Percentiles rank a stretch among this genome's conserved stretches.
Evolutionary conservation across 495 filamentous ascomycete genomes (phyloP).

Genomic region (Rhypophila decipiens): DNA sequence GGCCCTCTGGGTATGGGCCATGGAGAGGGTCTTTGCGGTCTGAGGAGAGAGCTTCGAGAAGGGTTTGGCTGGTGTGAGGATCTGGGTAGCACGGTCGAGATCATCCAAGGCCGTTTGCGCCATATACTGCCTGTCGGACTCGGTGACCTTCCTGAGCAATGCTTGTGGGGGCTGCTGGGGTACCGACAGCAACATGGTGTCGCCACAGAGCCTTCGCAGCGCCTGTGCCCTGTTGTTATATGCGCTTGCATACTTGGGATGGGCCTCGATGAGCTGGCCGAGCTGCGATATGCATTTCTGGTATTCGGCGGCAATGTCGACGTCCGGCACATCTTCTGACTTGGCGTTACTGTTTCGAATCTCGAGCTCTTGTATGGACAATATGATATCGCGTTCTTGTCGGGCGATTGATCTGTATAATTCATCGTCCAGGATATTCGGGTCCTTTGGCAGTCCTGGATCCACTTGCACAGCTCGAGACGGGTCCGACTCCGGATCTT

Average conservation of each 20-base stretch:
- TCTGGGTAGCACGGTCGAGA: conserved; percentile 57
- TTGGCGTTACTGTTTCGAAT: conserved; percentile 33
- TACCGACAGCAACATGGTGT: conserved; percentile 34
- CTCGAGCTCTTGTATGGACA: conserved; percentile 43
- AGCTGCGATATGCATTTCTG: conserved; percentile 38
- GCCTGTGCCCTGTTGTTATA: conserved; percentile 75
- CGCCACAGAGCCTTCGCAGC: conserved; percentile 52
- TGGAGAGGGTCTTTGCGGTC: conserved; percentile 57
- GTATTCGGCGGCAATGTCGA: conserved; percentile 29
- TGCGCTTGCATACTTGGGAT: conserved; percentile 66
- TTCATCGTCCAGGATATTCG: conserved; percentile 39
- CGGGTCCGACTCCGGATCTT: conserved; percentile 68
- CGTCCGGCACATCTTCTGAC: conserved; percentile 15
- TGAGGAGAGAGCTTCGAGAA: conserved; percentile 49
- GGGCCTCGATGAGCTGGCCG: conserved; percentile 44
- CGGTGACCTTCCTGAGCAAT: conserved; percentile 22
- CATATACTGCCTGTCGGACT: conserved; percentile 24
- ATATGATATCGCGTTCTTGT: conserved; percentile 43
- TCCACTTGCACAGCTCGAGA: conserved; percentile 47
- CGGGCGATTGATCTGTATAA: conserved; percentile 32
- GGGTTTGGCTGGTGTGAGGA: conserved; percentile 52
- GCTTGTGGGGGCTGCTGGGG: conserved; percentile 14
- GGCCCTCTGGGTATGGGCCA: conserved; percentile 71
- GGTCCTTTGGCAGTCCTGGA: conserved; percentile 52
- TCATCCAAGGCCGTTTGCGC: conserved; percentile 48